These are phyloP conservation scores for Mortierella sp. DNA, from an alignment of 371 early-diverging fungal genomes.

Conservation along the genomic window DNA sequence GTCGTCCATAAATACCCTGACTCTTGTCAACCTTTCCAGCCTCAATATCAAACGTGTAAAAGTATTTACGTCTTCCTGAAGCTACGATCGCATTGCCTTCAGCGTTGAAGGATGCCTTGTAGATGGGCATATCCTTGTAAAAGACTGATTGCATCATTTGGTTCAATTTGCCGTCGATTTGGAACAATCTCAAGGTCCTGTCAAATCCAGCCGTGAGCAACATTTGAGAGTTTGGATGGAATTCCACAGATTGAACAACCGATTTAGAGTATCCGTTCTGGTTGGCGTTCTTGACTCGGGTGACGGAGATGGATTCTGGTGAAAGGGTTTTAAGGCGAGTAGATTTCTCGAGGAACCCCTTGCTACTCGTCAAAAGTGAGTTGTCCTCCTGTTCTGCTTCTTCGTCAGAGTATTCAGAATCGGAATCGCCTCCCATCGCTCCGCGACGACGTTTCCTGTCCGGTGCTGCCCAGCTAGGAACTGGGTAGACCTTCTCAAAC, in stretches of 20 bases:
- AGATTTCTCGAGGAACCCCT: slow-evolving; percentile 66
- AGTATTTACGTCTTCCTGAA: slow-evolving; percentile 81
- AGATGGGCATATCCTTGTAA: slow-evolving; percentile 86
- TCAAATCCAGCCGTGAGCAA: slow-evolving; percentile 88
- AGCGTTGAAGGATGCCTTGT: slow-evolving; percentile 80
- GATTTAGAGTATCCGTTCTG: slow-evolving; percentile 71
- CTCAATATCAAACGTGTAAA: slow-evolving; percentile 90
- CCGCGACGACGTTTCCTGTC: slow-evolving; percentile 48
- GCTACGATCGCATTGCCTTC: slow-evolving; percentile 80
- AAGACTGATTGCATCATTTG: slow-evolving; percentile 87
- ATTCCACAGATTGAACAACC: slow-evolving; percentile 78
- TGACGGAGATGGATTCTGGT: slow-evolving; percentile 70
- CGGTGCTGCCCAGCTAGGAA: slow-evolving; percentile 86
- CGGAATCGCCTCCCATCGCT: slow-evolving; percentile 43
- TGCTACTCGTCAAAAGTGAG: slow-evolving; percentile 62
- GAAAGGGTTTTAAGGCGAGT: slow-evolving; percentile 55
- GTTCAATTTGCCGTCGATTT: slow-evolving; percentile 91
- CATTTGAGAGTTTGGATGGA: slow-evolving; percentile 93
- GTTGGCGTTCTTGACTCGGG: slow-evolving; percentile 84
- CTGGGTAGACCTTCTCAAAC: slow-evolving; percentile 87
- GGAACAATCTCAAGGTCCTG: slow-evolving; percentile 87
- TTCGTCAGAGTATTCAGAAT: slow-evolving; percentile 62
- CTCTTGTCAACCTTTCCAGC: slow-evolving; percentile 76
- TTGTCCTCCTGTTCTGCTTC: slow-evolving; percentile 60
- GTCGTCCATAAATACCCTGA: slow-evolving; percentile 79